Evolutionary conservation across 495 filamentous ascomycete genomes (phyloP).

Genomic region (Neurospora discreta): DNA sequence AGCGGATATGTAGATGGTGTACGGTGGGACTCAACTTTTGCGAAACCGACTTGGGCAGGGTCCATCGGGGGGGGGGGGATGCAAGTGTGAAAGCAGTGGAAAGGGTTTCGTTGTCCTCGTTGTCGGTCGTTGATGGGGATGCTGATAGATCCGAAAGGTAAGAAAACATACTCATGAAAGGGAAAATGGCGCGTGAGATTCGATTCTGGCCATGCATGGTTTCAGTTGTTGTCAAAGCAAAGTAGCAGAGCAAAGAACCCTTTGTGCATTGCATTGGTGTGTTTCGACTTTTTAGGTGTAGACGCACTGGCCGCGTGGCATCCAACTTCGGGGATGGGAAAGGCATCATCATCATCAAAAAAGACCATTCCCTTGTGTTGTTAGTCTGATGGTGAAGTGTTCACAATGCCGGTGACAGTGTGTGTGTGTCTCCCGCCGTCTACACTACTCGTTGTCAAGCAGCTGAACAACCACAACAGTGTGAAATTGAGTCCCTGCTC

Average conservation of each 20-base stretch:
- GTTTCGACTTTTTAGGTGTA: not conserved
- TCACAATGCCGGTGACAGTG: too few species aligned
- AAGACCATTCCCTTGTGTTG: not conserved
- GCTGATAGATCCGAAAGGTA: too few species aligned
- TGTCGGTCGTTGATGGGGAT: too few species aligned
- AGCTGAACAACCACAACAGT: not conserved
- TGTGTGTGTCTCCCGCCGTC: too few species aligned
- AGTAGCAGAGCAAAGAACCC: not conserved
- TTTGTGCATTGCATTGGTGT: not conserved
- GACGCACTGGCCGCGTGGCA: not conserved
- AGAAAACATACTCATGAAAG: not conserved
- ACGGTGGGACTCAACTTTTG: too few species aligned
- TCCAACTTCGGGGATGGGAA: not conserved
- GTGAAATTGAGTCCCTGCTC: not conserved
- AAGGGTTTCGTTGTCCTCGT: too few species aligned
- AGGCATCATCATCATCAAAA: not conserved
- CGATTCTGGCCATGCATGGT: too few species aligned
- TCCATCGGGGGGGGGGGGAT: too few species aligned
- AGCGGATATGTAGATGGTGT: too few species aligned
- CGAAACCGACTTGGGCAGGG: too few species aligned
- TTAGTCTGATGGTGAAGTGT: not conserved
- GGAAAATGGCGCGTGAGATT: not conserved
- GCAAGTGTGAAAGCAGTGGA: too few species aligned
- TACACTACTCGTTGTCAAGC: not conserved
- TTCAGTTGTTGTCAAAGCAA: too few species aligned